Conservation (phyloP, 2,329 filamentous ascomycete genomes). For the Talaromyces atroroseus region DNA sequence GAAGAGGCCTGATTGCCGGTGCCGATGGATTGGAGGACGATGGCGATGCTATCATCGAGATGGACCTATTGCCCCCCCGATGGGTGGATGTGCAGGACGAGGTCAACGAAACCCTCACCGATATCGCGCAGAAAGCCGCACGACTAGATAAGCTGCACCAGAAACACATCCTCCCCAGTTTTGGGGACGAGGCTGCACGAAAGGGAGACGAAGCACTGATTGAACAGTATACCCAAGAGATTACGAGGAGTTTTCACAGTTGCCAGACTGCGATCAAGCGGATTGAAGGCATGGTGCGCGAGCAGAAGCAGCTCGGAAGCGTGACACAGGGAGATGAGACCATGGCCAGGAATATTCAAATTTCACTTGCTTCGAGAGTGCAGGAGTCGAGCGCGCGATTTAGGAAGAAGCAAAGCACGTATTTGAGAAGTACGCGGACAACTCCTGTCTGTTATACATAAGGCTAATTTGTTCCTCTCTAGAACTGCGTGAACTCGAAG, state of each 20-base stretch:
- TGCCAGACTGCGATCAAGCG: conserved; percentile 86
- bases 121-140: conserved; percentile 76
- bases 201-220: conserved; percentile 83
- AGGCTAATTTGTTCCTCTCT: neutral
- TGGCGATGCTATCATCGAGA: conserved; percentile 93
- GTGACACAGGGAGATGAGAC: conserved; percentile 80
- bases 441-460: neutral
- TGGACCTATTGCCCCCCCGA: conserved; percentile 90
- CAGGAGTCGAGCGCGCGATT: conserved; percentile 90
- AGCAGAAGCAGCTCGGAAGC: conserved; percentile 64
- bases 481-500: conserved; percentile 72
- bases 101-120: conserved; percentile 73
- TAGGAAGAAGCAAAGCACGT: conserved; percentile 94
- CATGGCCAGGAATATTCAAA: conserved; percentile 95
- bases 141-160: conserved; percentile 88
- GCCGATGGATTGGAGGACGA: conserved; percentile 66
- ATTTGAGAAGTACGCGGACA: conserved; percentile 71
- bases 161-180: conserved; percentile 93
- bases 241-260: conserved; percentile 81
- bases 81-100: conserved; percentile 97
- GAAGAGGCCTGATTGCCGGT: conserved; percentile 77
- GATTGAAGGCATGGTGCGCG: conserved; percentile 79
- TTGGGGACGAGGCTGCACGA: conserved; percentile 91
- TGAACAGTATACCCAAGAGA: conserved; percentile 80
- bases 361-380: conserved; percentile 78